phyloP scores from a whole-genome alignment of 31 red algal species.

The Odonthalia washingtoniensis region DNA sequence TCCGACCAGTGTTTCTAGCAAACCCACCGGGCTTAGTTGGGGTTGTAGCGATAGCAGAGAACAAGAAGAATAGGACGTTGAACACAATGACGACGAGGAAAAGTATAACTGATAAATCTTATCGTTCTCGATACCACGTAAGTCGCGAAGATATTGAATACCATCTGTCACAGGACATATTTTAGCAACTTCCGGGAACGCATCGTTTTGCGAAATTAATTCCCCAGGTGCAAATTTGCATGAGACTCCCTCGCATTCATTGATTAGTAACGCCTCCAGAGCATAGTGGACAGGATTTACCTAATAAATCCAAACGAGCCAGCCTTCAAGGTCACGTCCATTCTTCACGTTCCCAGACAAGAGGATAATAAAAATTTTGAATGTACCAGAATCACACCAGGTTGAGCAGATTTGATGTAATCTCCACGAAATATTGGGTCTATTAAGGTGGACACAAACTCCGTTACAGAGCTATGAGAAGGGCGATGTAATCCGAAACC shows the following conservation, averaged over 20 bases:
- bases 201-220: conserved; percentile 20
- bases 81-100: too few species aligned
- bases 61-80: too few species aligned
- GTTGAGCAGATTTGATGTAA: too few species aligned
- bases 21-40: too few species aligned
- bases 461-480: conserved; percentile 70
- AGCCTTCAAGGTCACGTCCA: too few species aligned
- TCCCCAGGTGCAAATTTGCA: conserved; percentile 45
- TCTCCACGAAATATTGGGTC: conserved; percentile 53
- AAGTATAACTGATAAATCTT: conserved; percentile 70
- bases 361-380: too few species aligned
- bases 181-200: conserved; percentile 56
- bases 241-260: conserved; percentile 80
- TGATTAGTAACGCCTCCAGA: conserved; percentile 73
- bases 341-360: too few species aligned
- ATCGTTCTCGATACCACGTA: conserved; percentile 28
- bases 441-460: conserved; percentile 70
- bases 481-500: conserved; percentile 73
- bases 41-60: too few species aligned
- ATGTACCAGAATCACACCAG: too few species aligned
- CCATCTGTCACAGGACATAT: conserved; percentile 74
- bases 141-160: conserved; percentile 45
- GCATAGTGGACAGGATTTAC: conserved; percentile 80
- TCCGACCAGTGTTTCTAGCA: too few species aligned
- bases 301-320: conserved; percentile 92